Conservation (phyloP, 2,329 filamentous ascomycete genomes). For the Parastagonospora nodorum region DNA sequence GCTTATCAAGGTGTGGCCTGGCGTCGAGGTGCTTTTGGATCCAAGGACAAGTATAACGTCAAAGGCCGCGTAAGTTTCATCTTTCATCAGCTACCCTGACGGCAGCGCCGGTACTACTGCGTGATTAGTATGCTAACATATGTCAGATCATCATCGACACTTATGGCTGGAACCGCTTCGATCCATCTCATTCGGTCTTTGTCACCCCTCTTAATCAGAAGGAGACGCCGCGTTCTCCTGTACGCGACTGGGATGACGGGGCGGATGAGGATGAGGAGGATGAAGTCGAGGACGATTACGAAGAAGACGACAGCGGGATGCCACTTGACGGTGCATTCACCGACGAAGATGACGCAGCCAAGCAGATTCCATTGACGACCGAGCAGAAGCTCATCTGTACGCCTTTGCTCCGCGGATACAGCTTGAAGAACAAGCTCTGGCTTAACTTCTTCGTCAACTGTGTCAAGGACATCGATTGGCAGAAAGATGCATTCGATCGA, state of each 20-base stretch:
- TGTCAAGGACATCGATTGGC: slow-evolving; percentile 51
- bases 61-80: slow-evolving; percentile 41
- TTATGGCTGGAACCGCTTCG: slow-evolving; percentile 58
- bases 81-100: neutral
- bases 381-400: slow-evolving; percentile 47
- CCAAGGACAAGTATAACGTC: slow-evolving; percentile 50
- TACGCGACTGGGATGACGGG: slow-evolving; percentile 10
- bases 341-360: slow-evolving; percentile 19
- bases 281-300: slow-evolving; percentile 6
- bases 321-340: slow-evolving; percentile 21
- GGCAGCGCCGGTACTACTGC: too few species aligned
- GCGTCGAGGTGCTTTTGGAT: slow-evolving; percentile 40
- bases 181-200: slow-evolving; percentile 49
- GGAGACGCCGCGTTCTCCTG: slow-evolving; percentile 9
- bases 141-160: slow-evolving; percentile 57
- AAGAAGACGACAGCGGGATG: slow-evolving; percentile 16
- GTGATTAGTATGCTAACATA: neutral
- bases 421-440: slow-evolving; percentile 33
- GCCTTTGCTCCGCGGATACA: slow-evolving; percentile 49
- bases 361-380: slow-evolving; percentile 14
- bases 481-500: slow-evolving; percentile 52
- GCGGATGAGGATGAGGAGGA: slow-evolving; percentile 23
- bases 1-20: slow-evolving; percentile 55
- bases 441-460: slow-evolving; percentile 43
- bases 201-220: slow-evolving; percentile 44